Conservation (phyloP, 2,329 filamentous ascomycete species). For the Sclerotinia sclerotiorum region DNA sequence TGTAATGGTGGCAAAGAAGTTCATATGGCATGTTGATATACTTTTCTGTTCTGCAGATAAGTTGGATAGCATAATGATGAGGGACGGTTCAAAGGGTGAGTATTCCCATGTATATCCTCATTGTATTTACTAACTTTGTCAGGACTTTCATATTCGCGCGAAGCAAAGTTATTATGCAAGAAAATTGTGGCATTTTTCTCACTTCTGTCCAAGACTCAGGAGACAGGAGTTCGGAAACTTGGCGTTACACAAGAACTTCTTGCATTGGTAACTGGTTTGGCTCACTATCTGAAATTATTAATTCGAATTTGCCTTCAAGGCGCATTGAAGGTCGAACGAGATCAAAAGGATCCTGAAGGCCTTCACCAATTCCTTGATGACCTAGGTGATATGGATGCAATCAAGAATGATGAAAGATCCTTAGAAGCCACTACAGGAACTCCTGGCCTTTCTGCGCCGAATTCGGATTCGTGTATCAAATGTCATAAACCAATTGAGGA, state of each 20-base stretch:
- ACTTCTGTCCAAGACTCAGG: constrained; percentile 89
- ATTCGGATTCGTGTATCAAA: constrained; percentile 78
- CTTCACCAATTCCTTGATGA: constrained; percentile 82
- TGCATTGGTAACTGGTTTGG: constrained; percentile 92
- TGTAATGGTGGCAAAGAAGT: constrained; percentile 89
- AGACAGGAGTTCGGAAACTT: constrained; percentile 83
- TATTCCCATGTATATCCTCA: constrained; percentile 5
- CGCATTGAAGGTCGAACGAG: constrained; percentile 84
- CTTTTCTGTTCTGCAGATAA: constrained; percentile 86
- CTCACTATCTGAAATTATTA: constrained; percentile 95
- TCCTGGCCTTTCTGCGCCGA: constrained; percentile 66
- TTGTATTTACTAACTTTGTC: constrained; percentile 27
- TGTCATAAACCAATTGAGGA: constrained; percentile 92
- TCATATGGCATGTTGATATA: constrained; percentile 94
- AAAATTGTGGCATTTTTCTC: constrained; percentile 99
- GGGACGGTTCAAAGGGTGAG: constrained; percentile 73
- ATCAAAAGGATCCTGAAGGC: constrained; percentile 70
- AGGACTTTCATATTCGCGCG: constrained; percentile 88
- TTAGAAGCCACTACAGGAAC: constrained; percentile 66
- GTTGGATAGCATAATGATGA: constrained; percentile 71
- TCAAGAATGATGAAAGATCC: constrained; percentile 69
- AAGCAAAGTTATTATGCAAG: constrained; percentile 99
- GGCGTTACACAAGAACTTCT: constrained; percentile 97
- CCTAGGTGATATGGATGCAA: constrained; percentile 76
- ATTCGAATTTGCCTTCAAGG: constrained; percentile 97